Evolutionary conservation across 768 basidiomycete genomes (phyloP), one percentile per base, ranked within the genome.

Genomic region (Hebeloma cylindrosporum): DNA sequence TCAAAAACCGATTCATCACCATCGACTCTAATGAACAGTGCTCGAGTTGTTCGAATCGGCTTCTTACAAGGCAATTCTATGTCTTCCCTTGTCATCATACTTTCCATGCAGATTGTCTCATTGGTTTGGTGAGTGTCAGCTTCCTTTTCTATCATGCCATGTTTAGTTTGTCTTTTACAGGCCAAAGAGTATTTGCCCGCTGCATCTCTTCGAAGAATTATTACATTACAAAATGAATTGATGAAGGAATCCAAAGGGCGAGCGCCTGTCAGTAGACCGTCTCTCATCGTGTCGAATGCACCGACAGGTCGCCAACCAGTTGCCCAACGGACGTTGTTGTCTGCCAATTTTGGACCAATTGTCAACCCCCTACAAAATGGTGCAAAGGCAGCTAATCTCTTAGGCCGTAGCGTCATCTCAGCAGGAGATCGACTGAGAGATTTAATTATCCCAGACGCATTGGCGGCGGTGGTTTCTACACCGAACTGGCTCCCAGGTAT

Each of bases 1-100:
- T 99, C 49, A 83, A 83, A 62, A 87, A 82, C 53, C 85, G 96
- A 16, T 97, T 97, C 63, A 82, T 98, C 42, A 94, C 93, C 0
- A 82, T 98, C 41, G 89, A 95, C 51, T 77, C 83, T 6, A 81
- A 82, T 50, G 96, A 97, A 55, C 80, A 80, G 55, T 98, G 96
- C 58, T 85, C 88, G 8, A 76, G 76, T 21, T 98, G 96, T 66
- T 77, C 79, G 6, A 75, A 79, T 50, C 70, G 82, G 26, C 73
- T 99, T 39, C 67, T 97, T 41, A 86, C 82, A 17, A 74, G 95
- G 53, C 95, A 97, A 59, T 98, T 97, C 64, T 99, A 99, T 65
- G 92, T 95, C 35, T 99, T 99, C 69, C 96, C 96, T 32, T 98
- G 96, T 66, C 91, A 93, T 57, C 96, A 99, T 63, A 80, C 83